A percentile compares a stretch with the other conserved stretches of the same genome.
These are phyloP conservation scores for Pleurotus tuber-regium DNA, from an alignment of 768 basidiomycete species.

Conservation along the genomic window DNA sequence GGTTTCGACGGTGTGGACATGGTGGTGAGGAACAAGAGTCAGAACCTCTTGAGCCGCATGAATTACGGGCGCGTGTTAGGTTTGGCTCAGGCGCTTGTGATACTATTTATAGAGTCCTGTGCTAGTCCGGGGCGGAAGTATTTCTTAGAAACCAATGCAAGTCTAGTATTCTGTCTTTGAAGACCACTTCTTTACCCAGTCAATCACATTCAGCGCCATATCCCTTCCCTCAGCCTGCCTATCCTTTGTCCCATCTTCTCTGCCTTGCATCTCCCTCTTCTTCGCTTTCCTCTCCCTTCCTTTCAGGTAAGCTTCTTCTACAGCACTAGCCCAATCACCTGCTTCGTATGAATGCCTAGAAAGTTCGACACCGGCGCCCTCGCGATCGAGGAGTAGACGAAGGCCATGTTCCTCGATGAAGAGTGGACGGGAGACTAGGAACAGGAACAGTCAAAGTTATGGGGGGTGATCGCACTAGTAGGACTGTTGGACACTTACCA, in stretches of 20 bases:
- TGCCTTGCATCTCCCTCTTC: slow-evolving; percentile 35
- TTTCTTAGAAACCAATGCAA: too few relatives aligned
- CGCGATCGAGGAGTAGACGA: slow-evolving; percentile 54
- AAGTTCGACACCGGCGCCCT: slow-evolving; percentile 71
- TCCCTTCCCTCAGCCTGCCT: slow-evolving; percentile 39
- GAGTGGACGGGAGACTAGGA: slow-evolving; percentile 67
- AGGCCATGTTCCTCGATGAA: slow-evolving; percentile 83
- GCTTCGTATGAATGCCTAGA: slow-evolving; percentile 61
- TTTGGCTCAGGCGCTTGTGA: background rate
- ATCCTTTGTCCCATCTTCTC: slow-evolving; percentile 20
- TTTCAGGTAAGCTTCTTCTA: slow-evolving; percentile 54
- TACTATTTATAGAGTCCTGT: background rate
- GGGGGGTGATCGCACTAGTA: background rate
- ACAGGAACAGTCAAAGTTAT: slow-evolving; percentile 4
- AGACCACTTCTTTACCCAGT: slow-evolving; percentile 45
- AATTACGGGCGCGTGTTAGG: too few relatives aligned
- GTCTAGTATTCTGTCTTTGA: too few relatives aligned
- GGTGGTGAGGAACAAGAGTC: slow-evolving; percentile 16
- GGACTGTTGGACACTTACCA: slow-evolving; percentile 37
- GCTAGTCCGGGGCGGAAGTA: background rate
- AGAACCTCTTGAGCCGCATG: too few relatives aligned
- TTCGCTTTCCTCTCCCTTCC: slow-evolving; percentile 46
- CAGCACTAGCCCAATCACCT: slow-evolving; percentile 67
- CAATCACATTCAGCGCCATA: slow-evolving; percentile 46
- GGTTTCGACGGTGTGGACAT: slow-evolving; percentile 61